Evolutionary conservation across 352 stramenopile species (phyloP).

Genomic region (Phytophthora tubulina): DNA sequence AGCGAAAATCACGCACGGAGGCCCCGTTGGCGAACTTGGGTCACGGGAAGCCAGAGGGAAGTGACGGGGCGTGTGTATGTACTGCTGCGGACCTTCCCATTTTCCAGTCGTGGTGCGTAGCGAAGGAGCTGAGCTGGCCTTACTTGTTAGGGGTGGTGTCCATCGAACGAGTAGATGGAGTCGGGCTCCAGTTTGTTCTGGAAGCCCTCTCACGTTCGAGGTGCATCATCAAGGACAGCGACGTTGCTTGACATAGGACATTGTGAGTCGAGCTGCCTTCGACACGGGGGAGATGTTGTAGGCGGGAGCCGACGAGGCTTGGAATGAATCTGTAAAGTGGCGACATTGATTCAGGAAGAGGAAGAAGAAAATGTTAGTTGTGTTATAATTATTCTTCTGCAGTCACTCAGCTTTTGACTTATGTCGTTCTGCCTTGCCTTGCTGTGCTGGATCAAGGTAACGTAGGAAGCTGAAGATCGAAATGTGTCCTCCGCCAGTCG

Average conservation of each 20-base stretch:
- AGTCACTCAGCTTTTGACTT: conserved; percentile 5
- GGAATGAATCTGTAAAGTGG: conserved; percentile 57
- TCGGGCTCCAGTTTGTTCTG: conserved; percentile 28
- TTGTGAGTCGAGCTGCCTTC: conserved; percentile 44
- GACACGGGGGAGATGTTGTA: conserved; percentile 34
- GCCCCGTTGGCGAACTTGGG: conserved; percentile 40
- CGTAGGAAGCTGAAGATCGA: conserved; percentile 35
- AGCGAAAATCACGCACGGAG: conserved; percentile 29
- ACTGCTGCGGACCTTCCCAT: conserved; percentile 32
- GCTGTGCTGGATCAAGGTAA: conserved; percentile 10
- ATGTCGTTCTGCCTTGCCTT: conserved; percentile 4
- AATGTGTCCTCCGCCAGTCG: conserved; percentile 36
- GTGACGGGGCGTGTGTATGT: conserved; percentile 32
- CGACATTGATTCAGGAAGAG: conserved; percentile 46
- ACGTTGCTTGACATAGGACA: conserved; percentile 42
- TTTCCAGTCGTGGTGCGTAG: conserved; percentile 35
- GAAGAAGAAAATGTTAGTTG: conserved; percentile 39
- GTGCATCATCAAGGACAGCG: conserved; percentile 39
- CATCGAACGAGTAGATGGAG: conserved; percentile 42
- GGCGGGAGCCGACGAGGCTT: conserved; percentile 32
- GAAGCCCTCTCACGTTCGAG: conserved; percentile 35
- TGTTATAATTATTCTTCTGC: conserved; percentile 47
- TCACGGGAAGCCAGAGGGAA: conserved; percentile 43
- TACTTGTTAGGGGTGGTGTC: conserved; percentile 44
- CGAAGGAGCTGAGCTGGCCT: conserved; percentile 41